A percentile compares a stretch with the other conserved stretches of the same genome.
Evolutionary conservation across 306 rosid species (phyloP).

Genomic region (Vigna nakashimae): DNA sequence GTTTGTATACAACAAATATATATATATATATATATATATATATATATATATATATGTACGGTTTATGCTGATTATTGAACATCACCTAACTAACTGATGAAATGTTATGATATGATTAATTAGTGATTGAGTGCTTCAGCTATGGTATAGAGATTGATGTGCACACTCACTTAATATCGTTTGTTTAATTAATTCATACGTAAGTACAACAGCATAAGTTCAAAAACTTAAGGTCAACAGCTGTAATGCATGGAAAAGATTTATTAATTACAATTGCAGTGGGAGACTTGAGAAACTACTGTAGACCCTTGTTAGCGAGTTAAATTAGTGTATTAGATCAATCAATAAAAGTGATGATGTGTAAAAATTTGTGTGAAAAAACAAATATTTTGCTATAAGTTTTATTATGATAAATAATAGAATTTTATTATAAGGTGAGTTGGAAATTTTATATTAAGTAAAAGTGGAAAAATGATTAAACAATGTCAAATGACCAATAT

Average conservation of each 20-base stretch:
- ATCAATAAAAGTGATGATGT: not conserved
- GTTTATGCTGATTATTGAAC: not conserved
- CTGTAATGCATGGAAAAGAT: constrained; percentile 55
- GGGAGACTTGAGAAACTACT: not conserved
- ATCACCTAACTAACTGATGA: constrained; percentile 6
- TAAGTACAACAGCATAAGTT: constrained; percentile 24
- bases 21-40: not conserved
- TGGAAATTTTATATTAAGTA: too few relatives aligned
- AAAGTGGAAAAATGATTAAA: too few relatives aligned
- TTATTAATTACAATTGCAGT: constrained; percentile 7
- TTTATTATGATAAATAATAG: too few relatives aligned
- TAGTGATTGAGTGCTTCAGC: not conserved
- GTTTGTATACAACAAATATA: too few relatives aligned
- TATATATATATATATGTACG: not conserved
- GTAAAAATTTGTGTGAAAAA: not conserved
- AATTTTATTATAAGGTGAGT: too few relatives aligned
- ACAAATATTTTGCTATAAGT: not conserved
- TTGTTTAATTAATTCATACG: not conserved
- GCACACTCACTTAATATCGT: constrained; percentile 31
- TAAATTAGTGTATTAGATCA: not conserved
- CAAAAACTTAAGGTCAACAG: constrained; percentile 46
- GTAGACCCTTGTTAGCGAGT: not conserved
- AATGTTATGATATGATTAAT: constrained; percentile 21
- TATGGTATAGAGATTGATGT: constrained; percentile 35
- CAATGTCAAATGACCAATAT: too few relatives aligned